Conservation (phyloP, 108 stramenopile species). For the Cyclotella sp. region DNA sequence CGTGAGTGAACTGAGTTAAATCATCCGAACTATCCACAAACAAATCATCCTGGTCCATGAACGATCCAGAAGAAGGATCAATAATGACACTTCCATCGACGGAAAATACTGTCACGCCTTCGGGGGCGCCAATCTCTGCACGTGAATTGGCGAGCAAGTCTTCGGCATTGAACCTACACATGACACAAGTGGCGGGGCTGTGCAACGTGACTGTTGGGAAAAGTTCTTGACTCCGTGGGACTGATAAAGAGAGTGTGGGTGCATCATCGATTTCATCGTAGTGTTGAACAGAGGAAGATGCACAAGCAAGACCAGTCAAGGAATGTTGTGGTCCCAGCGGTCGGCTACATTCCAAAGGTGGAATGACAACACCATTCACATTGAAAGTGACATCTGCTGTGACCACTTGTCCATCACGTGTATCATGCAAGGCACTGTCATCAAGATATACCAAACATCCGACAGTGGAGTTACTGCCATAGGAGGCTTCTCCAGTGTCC, state of each 20-base stretch:
- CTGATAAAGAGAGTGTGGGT: constrained; percentile 66
- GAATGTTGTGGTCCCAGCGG: neutral
- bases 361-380: constrained; percentile 75
- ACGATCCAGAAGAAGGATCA: constrained; percentile 12
- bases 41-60: constrained; percentile 17
- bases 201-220: constrained; percentile 94
- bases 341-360: constrained; percentile 20
- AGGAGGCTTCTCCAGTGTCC: constrained; percentile 61
- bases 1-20: constrained; percentile 9
- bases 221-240: constrained; percentile 89
- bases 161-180: constrained; percentile 90
- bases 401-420: constrained; percentile 92
- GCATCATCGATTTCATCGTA: constrained; percentile 6
- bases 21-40: constrained; percentile 21
- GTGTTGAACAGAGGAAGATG: constrained; percentile 11
- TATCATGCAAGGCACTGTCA: constrained; percentile 84
- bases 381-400: constrained; percentile 89
- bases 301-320: constrained; percentile 32
- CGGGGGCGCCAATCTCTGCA: constrained; percentile 85
- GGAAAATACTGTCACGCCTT: constrained; percentile 81
- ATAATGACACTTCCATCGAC: constrained; percentile 93
- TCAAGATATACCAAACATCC: constrained; percentile 94
- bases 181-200: constrained; percentile 84
- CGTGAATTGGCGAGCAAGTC: constrained; percentile 78
- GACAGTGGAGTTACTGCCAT: constrained; percentile 86